phyloP scores from a whole-genome alignment of 2,329 filamentous ascomycete genomes.

The Emergomyces pasteurianus region DNA sequence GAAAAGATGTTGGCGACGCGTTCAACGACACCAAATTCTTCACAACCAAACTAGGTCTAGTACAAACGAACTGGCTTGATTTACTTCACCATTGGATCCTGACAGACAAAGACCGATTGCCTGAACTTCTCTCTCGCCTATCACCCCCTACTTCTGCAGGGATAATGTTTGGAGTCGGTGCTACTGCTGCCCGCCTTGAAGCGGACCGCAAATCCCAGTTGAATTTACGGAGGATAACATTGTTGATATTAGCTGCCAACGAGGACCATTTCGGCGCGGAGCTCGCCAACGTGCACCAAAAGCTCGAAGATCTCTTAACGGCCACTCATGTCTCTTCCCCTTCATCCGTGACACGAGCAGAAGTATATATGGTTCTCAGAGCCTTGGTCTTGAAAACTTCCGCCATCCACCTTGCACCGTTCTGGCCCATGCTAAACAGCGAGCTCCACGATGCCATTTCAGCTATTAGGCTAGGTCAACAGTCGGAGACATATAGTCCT shows the following conservation, averaged over 20 bases:
- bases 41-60: conserved; percentile 51
- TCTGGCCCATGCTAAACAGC: conserved; percentile 84
- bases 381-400: conserved; percentile 70
- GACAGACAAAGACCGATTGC: conserved; percentile 76
- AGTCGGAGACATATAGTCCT: conserved; percentile 66
- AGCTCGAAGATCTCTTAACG: conserved; percentile 71
- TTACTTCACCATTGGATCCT: conserved; percentile 74
- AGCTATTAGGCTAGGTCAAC: conserved; percentile 57
- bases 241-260: conserved; percentile 64
- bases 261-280: conserved; percentile 72
- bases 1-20: conserved; percentile 79
- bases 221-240: conserved; percentile 69
- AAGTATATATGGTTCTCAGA: conserved; percentile 79
- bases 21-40: conserved; percentile 89
- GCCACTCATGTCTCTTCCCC: conserved; percentile 83
- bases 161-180: conserved; percentile 97
- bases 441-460: conserved; percentile 73
- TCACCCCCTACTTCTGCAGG: conserved; percentile 81
- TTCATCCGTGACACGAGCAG: conserved; percentile 75
- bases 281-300: conserved; percentile 62
- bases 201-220: conserved; percentile 88
- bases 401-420: conserved; percentile 62
- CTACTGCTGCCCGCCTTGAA: conserved; percentile 84
- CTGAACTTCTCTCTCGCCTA: conserved; percentile 67
- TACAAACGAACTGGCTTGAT: conserved; percentile 66